Conservation (phyloP, 495 filamentous ascomycete species). For the Neurospora terricola region DNA sequence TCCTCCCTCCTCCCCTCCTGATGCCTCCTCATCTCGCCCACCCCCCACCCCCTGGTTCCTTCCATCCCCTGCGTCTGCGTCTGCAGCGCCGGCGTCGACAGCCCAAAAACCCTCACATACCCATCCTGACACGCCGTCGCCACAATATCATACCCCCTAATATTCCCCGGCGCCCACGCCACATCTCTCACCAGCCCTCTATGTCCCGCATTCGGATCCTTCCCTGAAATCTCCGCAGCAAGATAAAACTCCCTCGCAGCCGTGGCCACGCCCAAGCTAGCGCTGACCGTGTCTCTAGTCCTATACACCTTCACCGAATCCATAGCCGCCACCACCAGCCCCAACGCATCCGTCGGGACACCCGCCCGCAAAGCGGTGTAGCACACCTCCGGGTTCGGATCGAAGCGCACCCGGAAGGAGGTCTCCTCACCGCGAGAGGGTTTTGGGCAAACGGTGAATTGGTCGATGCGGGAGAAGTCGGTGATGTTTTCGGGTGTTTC, state of each 20-base stretch:
- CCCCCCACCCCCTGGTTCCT: not conserved
- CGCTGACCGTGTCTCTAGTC: slow-evolving; percentile 49
- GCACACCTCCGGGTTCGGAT: slow-evolving; percentile 70
- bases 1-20: slow-evolving; percentile 19
- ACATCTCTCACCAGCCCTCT: slow-evolving; percentile 76
- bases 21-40: slow-evolving; percentile 10
- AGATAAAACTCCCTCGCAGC: slow-evolving; percentile 60
- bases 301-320: slow-evolving; percentile 70
- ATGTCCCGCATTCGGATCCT: slow-evolving; percentile 28
- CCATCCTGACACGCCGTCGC: slow-evolving; percentile 92
- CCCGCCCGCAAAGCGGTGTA: slow-evolving; percentile 68
- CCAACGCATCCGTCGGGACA: slow-evolving; percentile 61
- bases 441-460: slow-evolving; percentile 48
- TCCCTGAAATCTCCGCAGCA: slow-evolving; percentile 57
- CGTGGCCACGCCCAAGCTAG: slow-evolving; percentile 38
- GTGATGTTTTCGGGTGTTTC: slow-evolving; percentile 72
- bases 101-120: slow-evolving; percentile 70
- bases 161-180: slow-evolving; percentile 83
- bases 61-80: not conserved
- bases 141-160: slow-evolving; percentile 77
- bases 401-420: slow-evolving; percentile 73
- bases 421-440: slow-evolving; percentile 64
- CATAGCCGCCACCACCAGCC: slow-evolving; percentile 76
- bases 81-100: slow-evolving; percentile 46
- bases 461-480: slow-evolving; percentile 65